Evolutionary conservation across 1,139 yeast genomes (phyloP).

Genomic region (Trichomonascaceae sp.): DNA sequence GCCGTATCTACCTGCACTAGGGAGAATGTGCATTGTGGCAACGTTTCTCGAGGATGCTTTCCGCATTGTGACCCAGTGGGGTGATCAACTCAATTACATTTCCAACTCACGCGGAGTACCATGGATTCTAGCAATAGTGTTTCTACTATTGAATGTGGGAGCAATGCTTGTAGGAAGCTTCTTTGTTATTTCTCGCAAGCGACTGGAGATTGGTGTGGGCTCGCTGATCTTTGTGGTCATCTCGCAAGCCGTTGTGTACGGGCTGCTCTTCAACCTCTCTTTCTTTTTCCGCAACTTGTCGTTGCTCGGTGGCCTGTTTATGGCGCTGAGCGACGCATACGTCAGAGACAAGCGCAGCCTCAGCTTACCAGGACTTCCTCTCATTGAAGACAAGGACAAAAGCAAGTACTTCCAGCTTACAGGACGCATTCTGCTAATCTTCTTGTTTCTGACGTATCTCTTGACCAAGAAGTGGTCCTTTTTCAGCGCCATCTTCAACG

Average conservation of each 20-base stretch:
- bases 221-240: slow-evolving; percentile 62
- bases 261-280: slow-evolving; percentile 67
- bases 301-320: slow-evolving; percentile 82
- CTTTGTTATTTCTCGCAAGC: slow-evolving; percentile 57
- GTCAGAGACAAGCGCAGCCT: slow-evolving; percentile 61
- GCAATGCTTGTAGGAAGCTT: slow-evolving; percentile 67
- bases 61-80: slow-evolving; percentile 81
- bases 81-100: slow-evolving; percentile 77
- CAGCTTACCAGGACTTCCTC: slow-evolving; percentile 83
- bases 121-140: slow-evolving; percentile 59
- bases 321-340: slow-evolving; percentile 83
- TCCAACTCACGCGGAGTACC: slow-evolving; percentile 73
- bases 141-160: slow-evolving; percentile 50
- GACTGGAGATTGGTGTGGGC: slow-evolving; percentile 59
- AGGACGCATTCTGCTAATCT: slow-evolving; percentile 76
- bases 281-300: slow-evolving; percentile 80
- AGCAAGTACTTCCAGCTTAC: slow-evolving; percentile 79
- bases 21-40: slow-evolving; percentile 83
- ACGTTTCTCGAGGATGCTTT: slow-evolving; percentile 87
- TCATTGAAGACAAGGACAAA: slow-evolving; percentile 69
- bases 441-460: slow-evolving; percentile 78
- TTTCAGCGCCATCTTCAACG: slow-evolving; percentile 48
- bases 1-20: slow-evolving; percentile 56
- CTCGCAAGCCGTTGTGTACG: slow-evolving; percentile 81
- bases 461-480: slow-evolving; percentile 66